Conservation (phyloP, 192 early-diverging fungal species). For the Mortierella alpina region DNA sequence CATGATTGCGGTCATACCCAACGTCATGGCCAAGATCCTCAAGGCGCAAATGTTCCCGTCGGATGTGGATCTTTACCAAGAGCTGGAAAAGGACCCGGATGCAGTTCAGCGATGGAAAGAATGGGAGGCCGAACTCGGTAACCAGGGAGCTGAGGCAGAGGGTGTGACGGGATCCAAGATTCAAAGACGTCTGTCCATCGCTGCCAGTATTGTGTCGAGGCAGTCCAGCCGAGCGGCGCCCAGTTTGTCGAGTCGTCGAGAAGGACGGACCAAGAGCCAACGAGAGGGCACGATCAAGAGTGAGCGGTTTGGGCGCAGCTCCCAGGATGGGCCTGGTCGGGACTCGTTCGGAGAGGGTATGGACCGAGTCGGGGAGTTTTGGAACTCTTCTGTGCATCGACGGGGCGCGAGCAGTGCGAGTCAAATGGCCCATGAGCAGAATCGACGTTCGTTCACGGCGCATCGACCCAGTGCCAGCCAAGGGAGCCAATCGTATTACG, state of each 20-base stretch:
- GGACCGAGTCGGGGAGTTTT: conserved; percentile 20
- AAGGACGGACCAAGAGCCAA: conserved; percentile 2
- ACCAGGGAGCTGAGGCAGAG: conserved; percentile 47
- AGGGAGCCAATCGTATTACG: not conserved
- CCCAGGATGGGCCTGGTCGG: conserved; percentile 9
- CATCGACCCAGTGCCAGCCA: too few relatives aligned
- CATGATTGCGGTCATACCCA: conserved; percentile 63
- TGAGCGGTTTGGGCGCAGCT: not conserved
- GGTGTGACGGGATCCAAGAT: conserved; percentile 53
- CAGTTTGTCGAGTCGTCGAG: conserved; percentile 21
- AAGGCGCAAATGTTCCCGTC: conserved; percentile 50
- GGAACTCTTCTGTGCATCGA: conserved; percentile 7
- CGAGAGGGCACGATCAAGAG: conserved; percentile 4
- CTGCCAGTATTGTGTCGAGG: conserved; percentile 49
- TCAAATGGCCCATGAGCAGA: conserved; percentile 10
- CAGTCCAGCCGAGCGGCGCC: conserved; percentile 24
- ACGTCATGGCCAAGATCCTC: conserved; percentile 58
- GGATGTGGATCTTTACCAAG: conserved; percentile 60
- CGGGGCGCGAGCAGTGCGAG: conserved; percentile 35
- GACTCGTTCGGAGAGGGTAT: conserved; percentile 17
- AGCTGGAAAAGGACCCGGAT: conserved; percentile 54
- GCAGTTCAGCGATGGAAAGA: conserved; percentile 55
- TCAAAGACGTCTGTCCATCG: conserved; percentile 47
- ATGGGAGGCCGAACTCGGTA: conserved; percentile 48
- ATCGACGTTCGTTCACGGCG: not conserved